These are phyloP conservation scores for Hyphopichia homilentoma DNA, from an alignment of 805 yeast species.

Conservation along the genomic window DNA sequence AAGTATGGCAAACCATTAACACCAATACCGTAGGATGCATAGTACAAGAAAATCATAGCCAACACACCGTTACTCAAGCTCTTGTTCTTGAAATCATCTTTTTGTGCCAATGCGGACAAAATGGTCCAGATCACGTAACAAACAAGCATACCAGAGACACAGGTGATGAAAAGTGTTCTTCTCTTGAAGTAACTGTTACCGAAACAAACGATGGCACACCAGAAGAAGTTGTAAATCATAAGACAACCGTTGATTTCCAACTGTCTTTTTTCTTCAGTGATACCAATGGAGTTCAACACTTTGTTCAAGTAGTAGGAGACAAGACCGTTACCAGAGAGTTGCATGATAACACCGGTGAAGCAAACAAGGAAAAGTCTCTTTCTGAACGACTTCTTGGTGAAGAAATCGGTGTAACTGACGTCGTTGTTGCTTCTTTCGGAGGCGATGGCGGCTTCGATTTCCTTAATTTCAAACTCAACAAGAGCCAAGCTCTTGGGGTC, in stretches of 20 bases:
- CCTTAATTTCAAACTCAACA: constrained; percentile 37
- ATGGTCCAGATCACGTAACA: constrained; percentile 15
- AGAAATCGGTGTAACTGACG: constrained; percentile 36
- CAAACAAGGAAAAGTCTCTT: constrained; percentile 37
- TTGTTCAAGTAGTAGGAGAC: constrained; percentile 48
- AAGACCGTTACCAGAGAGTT: constrained; percentile 50
- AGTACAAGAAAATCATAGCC: constrained; percentile 47
- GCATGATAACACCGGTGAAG: constrained; percentile 36
- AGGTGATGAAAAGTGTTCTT: constrained; percentile 22
- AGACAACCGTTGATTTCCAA: constrained; percentile 50
- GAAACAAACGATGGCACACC: constrained; percentile 15
- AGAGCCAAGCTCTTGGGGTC: constrained; percentile 23
- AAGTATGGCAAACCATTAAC: constrained; percentile 27
- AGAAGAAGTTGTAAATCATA: constrained; percentile 43
- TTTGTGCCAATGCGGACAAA: constrained; percentile 44
- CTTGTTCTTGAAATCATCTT: constrained; percentile 38
- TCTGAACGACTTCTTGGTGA: constrained; percentile 35
- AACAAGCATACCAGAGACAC: constrained; percentile 7
- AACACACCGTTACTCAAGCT: constrained; percentile 42
- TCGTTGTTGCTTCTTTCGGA: constrained; percentile 31
- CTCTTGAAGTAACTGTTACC: constrained; percentile 23
- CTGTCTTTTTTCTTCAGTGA: constrained; percentile 42
- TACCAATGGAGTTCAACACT: constrained; percentile 52
- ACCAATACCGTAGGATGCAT: constrained; percentile 23
- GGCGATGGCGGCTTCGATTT: constrained; percentile 37